phyloP scores from a whole-genome alignment of 441 rosid species.

The Daphne laureola region DNA sequence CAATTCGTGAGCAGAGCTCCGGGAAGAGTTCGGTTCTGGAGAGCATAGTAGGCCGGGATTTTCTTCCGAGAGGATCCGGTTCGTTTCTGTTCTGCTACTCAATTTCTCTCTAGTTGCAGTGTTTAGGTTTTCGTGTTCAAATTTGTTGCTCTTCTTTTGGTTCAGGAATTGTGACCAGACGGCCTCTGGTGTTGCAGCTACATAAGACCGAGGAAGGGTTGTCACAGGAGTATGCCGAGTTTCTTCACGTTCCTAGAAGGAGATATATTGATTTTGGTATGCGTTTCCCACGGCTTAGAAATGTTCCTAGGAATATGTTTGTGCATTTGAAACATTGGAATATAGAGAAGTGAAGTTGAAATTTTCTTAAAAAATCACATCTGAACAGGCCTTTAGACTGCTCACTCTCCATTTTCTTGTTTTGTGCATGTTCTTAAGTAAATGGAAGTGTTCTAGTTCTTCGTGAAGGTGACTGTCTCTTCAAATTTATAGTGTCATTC shows the following conservation, averaged over 20 bases:
- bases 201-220: slow-evolving; percentile 59
- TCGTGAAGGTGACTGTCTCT: no score
- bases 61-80: slow-evolving; percentile 91
- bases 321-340: no score
- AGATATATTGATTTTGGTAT: slow-evolving; percentile 56
- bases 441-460: no score
- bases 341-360: no score
- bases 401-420: no score
- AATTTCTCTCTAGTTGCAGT: neutral
- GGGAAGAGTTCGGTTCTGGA: slow-evolving; percentile 89
- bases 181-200: slow-evolving; percentile 85
- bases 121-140: neutral
- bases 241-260: slow-evolving; percentile 60
- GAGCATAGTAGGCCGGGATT: slow-evolving; percentile 83
- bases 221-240: slow-evolving; percentile 63
- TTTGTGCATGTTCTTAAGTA: no score
- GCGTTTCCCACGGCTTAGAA: slow-evolving; percentile 4
- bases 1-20: slow-evolving; percentile 54
- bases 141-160: neutral
- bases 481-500: no score
- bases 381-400: no score
- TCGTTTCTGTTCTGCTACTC: slow-evolving; percentile 8
- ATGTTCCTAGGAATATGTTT: no score
- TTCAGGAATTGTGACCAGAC: slow-evolving; percentile 75
- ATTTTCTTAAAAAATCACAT: no score